Evolutionary conservation across 768 basidiomycete species (phyloP).

Genomic region (Mycena maculata): DNA sequence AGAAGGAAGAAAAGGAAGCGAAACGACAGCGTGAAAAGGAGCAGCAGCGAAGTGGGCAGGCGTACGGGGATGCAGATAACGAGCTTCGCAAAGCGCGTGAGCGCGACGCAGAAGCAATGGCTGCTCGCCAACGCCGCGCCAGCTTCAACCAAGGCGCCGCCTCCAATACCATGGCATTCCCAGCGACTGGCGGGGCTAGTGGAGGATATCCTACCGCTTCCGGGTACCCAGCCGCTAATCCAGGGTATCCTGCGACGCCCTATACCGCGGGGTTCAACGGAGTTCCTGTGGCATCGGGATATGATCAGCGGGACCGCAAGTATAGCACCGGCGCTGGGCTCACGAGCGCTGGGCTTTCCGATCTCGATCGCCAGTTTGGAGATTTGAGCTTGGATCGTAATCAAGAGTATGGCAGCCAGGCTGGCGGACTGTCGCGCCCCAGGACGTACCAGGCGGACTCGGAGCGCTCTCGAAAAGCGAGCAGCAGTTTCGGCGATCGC

Average conservation of each 20-base stretch:
- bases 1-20: conserved; percentile 59
- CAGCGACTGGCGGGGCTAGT: conserved; percentile 39
- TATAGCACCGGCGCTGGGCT: conserved; percentile 44
- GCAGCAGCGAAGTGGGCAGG: conserved; percentile 48
- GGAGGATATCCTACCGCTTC: conserved; percentile 38
- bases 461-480: conserved; percentile 52
- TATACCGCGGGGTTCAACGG: conserved; percentile 38
- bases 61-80: conserved; percentile 55
- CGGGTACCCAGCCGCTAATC: conserved; percentile 16
- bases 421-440: conserved; percentile 51
- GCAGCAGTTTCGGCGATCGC: conserved; percentile 51
- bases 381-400: conserved; percentile 54
- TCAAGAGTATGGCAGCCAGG: conserved; percentile 46
- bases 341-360: conserved; percentile 43
- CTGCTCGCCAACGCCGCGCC: conserved; percentile 61
- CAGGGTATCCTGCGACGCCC: conserved; percentile 38
- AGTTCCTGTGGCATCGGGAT: conserved; percentile 31
- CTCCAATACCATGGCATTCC: conserved; percentile 45
- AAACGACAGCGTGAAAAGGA: conserved; percentile 66
- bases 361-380: conserved; percentile 55
- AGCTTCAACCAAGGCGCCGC: conserved; percentile 60
- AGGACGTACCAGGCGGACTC: conserved; percentile 60
- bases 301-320: conserved; percentile 46
- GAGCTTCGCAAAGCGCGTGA: conserved; percentile 71
- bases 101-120: conserved; percentile 57